Conservation (phyloP, 2,329 filamentous ascomycete genomes). For the Samsoniella hepiali region DNA sequence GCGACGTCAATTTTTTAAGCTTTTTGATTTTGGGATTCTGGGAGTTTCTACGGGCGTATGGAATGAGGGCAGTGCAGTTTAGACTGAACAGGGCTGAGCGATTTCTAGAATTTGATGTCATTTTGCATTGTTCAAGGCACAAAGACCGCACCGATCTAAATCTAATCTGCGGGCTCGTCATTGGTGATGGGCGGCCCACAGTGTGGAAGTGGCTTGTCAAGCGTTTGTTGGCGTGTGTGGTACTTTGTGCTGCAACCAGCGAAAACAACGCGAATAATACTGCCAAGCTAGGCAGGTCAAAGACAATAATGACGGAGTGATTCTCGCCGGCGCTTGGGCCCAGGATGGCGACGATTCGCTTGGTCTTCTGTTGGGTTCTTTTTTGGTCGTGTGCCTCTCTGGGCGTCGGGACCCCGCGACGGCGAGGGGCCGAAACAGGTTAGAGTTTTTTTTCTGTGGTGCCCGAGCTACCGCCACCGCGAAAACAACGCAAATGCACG, state of each 20-base stretch:
- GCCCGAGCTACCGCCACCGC: conserved; percentile 8
- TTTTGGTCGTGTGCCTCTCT: neutral
- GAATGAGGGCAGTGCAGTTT: neutral
- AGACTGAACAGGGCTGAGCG: neutral
- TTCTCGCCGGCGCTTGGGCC: neutral
- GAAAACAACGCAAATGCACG: conserved; percentile 11
- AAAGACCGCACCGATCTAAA: conserved; percentile 1
- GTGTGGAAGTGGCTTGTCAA: neutral
- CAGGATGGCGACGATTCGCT: neutral
- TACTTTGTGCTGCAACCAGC: neutral
- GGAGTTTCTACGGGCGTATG: neutral
- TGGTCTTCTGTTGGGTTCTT: neutral
- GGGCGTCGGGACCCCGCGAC: neutral
- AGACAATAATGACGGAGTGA: neutral
- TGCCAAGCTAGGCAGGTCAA: neutral
- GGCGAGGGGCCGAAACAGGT: conserved; percentile 6
- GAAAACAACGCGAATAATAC: neutral
- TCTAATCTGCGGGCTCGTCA: too few species aligned
- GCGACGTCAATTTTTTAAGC: neutral
- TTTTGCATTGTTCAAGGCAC: neutral
- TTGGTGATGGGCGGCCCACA: neutral
- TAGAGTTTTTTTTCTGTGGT: neutral
- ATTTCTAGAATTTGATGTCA: neutral
- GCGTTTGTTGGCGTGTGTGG: too few species aligned
- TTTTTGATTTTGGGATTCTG: neutral